These are phyloP conservation scores for Leccinum broughii DNA, from an alignment of 768 basidiomycete genomes.

Conservation along the genomic window DNA sequence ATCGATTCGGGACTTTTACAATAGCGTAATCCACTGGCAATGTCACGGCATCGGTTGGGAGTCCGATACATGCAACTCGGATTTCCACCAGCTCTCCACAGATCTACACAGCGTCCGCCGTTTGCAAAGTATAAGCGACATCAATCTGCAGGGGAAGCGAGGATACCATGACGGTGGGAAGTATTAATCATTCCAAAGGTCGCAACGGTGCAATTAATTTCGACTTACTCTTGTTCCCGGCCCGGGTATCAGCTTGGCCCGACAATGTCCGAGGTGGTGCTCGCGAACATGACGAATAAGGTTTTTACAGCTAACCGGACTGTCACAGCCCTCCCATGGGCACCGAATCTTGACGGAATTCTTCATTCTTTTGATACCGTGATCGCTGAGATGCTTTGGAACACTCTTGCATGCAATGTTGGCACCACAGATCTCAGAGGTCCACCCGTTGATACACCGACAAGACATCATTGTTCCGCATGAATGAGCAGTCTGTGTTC, in stretches of 20 bases:
- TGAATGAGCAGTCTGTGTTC: background rate
- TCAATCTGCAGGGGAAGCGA: too few species aligned
- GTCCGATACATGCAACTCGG: too few species aligned
- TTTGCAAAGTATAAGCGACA: too few species aligned
- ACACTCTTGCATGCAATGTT: background rate
- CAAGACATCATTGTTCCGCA: background rate
- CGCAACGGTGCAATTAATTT: background rate
- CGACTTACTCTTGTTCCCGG: background rate
- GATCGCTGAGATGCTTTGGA: background rate
- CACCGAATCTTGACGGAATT: background rate
- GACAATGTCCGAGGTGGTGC: background rate
- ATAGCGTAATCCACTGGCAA: too few species aligned
- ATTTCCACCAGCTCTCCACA: too few species aligned
- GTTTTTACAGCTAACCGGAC: background rate
- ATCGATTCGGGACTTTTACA: too few species aligned
- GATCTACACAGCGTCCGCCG: too few species aligned
- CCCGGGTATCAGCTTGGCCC: background rate
- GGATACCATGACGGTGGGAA: too few species aligned
- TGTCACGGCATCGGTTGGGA: too few species aligned
- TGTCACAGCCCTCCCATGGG: background rate
- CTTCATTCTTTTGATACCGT: background rate
- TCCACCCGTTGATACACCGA: background rate
- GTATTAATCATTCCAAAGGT: too few species aligned
- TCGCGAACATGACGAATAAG: background rate
- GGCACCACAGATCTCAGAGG: background rate